A percentile compares a stretch with the other conserved stretches of the same genome.
phyloP scores from a whole-genome alignment of 2,329 filamentous ascomycete species.

The Cladosporium oxysporum region DNA sequence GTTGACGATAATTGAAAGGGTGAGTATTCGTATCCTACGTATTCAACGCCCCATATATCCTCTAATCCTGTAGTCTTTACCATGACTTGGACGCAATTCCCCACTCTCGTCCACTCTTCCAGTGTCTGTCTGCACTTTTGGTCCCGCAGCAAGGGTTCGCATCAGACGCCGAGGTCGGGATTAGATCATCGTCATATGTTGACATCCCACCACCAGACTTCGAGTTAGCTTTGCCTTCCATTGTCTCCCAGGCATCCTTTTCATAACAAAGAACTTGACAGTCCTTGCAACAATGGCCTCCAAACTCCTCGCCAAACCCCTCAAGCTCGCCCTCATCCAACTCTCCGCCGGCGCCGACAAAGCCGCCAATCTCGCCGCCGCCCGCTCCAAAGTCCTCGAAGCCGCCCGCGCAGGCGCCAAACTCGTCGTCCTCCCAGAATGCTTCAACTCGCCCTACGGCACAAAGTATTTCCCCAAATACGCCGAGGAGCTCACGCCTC shows the following conservation, averaged over 20 bases:
- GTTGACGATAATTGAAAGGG: neutral
- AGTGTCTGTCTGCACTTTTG: neutral
- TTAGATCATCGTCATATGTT: constrained; percentile 13
- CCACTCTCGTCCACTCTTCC: constrained; percentile 6
- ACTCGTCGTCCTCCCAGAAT: constrained; percentile 91
- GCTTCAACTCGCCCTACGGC: constrained; percentile 98
- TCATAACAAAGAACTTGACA: no score
- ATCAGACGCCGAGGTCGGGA: constrained; percentile 17
- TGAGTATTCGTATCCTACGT: neutral
- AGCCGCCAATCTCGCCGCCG: constrained; percentile 75
- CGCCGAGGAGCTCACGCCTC: constrained; percentile 79
- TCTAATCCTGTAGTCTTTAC: neutral
- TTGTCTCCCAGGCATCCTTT: no score
- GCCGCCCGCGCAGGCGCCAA: constrained; percentile 75
- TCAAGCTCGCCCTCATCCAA: constrained; percentile 81
- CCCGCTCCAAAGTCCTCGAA: constrained; percentile 78
- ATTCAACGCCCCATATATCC: neutral
- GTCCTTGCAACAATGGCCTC: constrained; percentile 44
- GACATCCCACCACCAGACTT: neutral
- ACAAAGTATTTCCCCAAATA: constrained; percentile 88
- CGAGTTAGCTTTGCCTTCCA: neutral
- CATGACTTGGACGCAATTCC: neutral
- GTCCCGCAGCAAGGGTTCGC: neutral
- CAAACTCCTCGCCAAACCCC: constrained; percentile 68
- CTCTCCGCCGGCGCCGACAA: constrained; percentile 78